Evolutionary conservation across 2,329 filamentous ascomycete species (phyloP).

Genomic region (Cercospora brassicicola): DNA sequence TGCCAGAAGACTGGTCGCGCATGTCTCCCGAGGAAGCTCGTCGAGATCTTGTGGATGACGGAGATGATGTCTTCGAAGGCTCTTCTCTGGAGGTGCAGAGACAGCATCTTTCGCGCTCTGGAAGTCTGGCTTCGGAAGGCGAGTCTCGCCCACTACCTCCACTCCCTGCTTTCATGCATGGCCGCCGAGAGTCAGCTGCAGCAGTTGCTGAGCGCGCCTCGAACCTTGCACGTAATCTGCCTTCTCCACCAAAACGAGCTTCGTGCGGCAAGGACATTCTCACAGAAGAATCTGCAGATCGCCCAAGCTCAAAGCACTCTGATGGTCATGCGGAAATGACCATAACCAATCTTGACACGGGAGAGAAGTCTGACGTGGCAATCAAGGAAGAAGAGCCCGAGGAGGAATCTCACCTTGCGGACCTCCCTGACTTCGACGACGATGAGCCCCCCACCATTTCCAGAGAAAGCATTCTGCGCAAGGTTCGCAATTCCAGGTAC

Average conservation of each 20-base stretch:
- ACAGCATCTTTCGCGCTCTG: conserved; percentile 62
- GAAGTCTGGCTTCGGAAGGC: conserved; percentile 74
- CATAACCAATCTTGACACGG: conserved; percentile 35
- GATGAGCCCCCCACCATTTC: conserved; percentile 71
- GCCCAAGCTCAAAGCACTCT: conserved; percentile 29
- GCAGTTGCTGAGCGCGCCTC: conserved; percentile 71
- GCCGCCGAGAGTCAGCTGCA: conserved; percentile 59
- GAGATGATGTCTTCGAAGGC: conserved; percentile 67
- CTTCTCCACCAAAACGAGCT: conserved; percentile 68
- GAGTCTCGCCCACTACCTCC: conserved; percentile 85
- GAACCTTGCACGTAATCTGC: conserved; percentile 66
- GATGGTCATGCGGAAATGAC: conserved; percentile 47
- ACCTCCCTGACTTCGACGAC: conserved; percentile 39
- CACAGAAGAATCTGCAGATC: conserved; percentile 13
- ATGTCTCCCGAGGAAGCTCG: conserved; percentile 67
- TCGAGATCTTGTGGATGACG: conserved; percentile 53
- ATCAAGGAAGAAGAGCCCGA: conserved; percentile 30
- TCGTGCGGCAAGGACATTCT: conserved; percentile 62
- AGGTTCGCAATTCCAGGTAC: conserved; percentile 67
- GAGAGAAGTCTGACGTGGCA: conserved; percentile 28
- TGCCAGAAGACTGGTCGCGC: conserved; percentile 91
- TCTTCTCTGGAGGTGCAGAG: conserved; percentile 52
- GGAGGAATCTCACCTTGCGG: conserved; percentile 40
- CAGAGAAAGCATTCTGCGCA: conserved; percentile 86
- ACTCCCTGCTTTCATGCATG: conserved; percentile 64